Evolutionary conservation across 306 rosid genomes (phyloP).

Genomic region (Cucumis sativus): Cucumber_9930_V3 NC_026656.2:960001-960500

Average conservation of each 20-base stretch:
- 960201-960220: constrained; percentile 4
- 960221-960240: constrained; percentile 1
- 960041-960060: background rate
- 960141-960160: constrained; percentile 1
- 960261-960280: background rate
- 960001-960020: background rate
- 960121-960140: background rate
- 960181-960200: constrained; percentile 3
- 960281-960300: background rate
- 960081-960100: constrained; percentile 4
- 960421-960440: too few species aligned
- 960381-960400: too few species aligned
- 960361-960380: too few species aligned
- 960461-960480: too few species aligned
- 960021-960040: background rate
- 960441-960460: too few species aligned
- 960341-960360: too few species aligned
- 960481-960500: too few species aligned
- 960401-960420: too few species aligned
- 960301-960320: too few species aligned
- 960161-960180: background rate
- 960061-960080: background rate
- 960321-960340: too few species aligned
- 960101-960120: background rate
- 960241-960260: background rate